Evolutionary conservation across 73 alveolate species (phyloP), one percentile per base, ranked within the genome.

Genomic region (Urostyla sp.): DNA sequence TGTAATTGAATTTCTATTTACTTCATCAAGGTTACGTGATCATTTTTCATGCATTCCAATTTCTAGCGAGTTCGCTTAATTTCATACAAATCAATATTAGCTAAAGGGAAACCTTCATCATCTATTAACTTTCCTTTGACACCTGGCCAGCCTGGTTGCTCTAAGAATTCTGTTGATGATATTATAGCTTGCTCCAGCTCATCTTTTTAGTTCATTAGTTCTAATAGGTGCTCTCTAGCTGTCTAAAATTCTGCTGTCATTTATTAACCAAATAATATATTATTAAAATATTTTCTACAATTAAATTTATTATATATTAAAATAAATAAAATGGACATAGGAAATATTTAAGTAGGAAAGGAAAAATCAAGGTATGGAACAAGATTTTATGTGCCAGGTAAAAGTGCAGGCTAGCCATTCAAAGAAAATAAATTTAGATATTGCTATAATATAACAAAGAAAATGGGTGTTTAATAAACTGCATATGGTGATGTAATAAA

Each of bases 41-140:
- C 99, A 80, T 95, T 96, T 80, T 96, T 90, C 35, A 91, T 85
- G 60, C 87, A 55, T 27, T 82, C 82, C 54, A 58, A 10, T 58
- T 66, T 60, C 52, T 81, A 69, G 86, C 92, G 81, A 58, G 73
- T 56, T 53, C 45, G 66, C 77, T 92, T 94, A 75, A 86, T 75
- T 87, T 88, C 88, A 75, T 91, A 66, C 34, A 87, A 53, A 72
- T 97, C 99, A 56, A 95, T 52, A 55, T 97, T 98, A 26, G 93
- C 91, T 63, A 89, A 79, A 15, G 99, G 99, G 85, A 94, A 97
- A 8, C 98, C 99, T 57, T 97, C 99, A 27, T 81, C 95, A 81
- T 97, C 99, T 34, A 90, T 87, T 23, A 97, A 89, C n/a, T 84
- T 58, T 16, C 98, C 98, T 53, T 95, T 84, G 21, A 95, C 80